Conservation (phyloP, 2,329 filamentous ascomycete species). For the Geosmithia morbida region DNA sequence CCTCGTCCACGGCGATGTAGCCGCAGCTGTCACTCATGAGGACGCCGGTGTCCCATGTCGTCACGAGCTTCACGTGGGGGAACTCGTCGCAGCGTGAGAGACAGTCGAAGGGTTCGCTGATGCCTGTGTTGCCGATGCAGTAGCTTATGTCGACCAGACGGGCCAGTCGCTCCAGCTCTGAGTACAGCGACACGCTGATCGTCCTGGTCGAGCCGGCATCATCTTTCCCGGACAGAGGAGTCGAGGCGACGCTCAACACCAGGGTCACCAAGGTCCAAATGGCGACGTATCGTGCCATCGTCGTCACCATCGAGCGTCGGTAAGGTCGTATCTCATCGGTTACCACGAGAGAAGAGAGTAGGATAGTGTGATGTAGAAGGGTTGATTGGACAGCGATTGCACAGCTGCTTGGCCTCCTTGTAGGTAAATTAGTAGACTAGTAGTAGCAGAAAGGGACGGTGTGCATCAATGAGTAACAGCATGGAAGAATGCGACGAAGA, state of each 20-base stretch:
- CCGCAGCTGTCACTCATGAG: slow-evolving; percentile 84
- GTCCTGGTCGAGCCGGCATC: slow-evolving; percentile 1
- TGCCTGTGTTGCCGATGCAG: slow-evolving; percentile 75
- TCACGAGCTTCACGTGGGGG: slow-evolving; percentile 60
- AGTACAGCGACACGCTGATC: slow-evolving; percentile 54
- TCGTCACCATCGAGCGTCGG: too few relatives aligned
- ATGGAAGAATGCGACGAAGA: too few relatives aligned
- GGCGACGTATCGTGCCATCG: too few relatives aligned
- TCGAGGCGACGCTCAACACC: background rate
- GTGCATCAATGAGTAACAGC: too few relatives aligned
- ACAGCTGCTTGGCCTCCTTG: too few relatives aligned
- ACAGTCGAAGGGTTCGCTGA: slow-evolving; percentile 73
- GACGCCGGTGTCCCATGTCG: slow-evolving; percentile 81
- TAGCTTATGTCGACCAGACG: slow-evolving; percentile 89
- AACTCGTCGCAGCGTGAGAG: slow-evolving; percentile 78
- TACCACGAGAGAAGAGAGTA: too few relatives aligned
- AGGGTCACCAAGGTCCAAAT: too few relatives aligned
- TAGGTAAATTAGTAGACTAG: too few relatives aligned
- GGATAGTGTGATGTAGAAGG: too few relatives aligned
- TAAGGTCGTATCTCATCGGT: too few relatives aligned
- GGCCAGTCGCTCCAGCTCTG: slow-evolving; percentile 73
- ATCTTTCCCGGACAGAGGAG: background rate
- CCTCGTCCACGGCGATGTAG: slow-evolving; percentile 79
- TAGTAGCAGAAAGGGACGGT: too few relatives aligned
- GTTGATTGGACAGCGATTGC: too few relatives aligned